Percentiles rank a stretch among this genome's conserved stretches.
Evolutionary conservation across 257 asterid species (phyloP).

Genomic region (Solanum neorickii): DNA sequence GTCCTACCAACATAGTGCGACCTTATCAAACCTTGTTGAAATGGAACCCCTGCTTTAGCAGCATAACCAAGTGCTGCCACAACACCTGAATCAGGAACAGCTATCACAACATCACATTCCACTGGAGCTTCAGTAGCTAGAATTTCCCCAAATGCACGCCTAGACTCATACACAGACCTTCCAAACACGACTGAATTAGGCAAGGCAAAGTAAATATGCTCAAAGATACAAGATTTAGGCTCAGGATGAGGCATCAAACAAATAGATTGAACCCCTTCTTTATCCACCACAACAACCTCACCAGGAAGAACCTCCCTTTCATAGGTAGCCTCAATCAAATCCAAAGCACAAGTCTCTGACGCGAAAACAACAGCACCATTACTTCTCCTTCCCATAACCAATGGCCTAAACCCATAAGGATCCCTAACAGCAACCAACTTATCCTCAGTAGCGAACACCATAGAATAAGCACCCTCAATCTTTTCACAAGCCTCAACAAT

Average conservation of each 20-base stretch:
- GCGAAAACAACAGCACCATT: slow-evolving; percentile 39
- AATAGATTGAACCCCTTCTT: slow-evolving; percentile 31
- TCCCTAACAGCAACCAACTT: slow-evolving; percentile 41
- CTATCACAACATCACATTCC: slow-evolving; percentile 88
- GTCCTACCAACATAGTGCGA: slow-evolving; percentile 93
- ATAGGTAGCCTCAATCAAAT: slow-evolving; percentile 63
- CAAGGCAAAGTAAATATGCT: slow-evolving; percentile 72
- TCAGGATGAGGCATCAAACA: slow-evolving; percentile 57
- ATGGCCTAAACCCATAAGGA: slow-evolving; percentile 36
- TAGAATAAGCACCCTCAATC: slow-evolving; percentile 82
- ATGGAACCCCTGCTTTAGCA: slow-evolving; percentile 77
- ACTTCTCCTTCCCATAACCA: slow-evolving; percentile 45
- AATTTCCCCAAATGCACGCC: slow-evolving; percentile 61
- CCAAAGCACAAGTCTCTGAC: slow-evolving; percentile 40
- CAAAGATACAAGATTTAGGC: slow-evolving; percentile 73
- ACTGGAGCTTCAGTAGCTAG: slow-evolving; percentile 67
- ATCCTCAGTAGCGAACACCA: slow-evolving; percentile 46
- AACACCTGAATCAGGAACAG: slow-evolving; percentile 92
- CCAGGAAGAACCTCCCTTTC: slow-evolving; percentile 45
- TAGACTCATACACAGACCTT: slow-evolving; percentile 67
- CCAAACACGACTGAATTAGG: slow-evolving; percentile 78
- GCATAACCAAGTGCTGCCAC: slow-evolving; percentile 94
- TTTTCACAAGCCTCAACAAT: slow-evolving; percentile 88
- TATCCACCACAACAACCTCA: slow-evolving; percentile 37
- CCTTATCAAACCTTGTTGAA: slow-evolving; percentile 80